These are phyloP conservation scores for Thermochaetoides thermophila DNA, from an alignment of 495 filamentous ascomycete genomes.

Conservation along the genomic window DNA sequence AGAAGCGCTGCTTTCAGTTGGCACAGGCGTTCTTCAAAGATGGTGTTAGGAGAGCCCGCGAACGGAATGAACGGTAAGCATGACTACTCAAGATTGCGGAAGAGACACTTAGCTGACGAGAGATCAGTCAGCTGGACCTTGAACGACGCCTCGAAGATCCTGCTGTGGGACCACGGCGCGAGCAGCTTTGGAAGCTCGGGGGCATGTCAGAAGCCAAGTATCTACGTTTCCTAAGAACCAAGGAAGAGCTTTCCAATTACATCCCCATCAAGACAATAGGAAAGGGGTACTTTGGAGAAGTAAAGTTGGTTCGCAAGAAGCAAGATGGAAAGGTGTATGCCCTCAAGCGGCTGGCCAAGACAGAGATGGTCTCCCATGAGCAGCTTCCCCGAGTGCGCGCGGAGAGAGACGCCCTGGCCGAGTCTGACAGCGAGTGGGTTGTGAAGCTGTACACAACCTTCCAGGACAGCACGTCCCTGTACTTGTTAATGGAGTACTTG, in stretches of 20 bases:
- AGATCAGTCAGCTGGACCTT: slow-evolving; percentile 57
- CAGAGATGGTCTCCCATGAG: slow-evolving; percentile 91
- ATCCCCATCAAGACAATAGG: slow-evolving; percentile 82
- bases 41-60: slow-evolving; percentile 71
- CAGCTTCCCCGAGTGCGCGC: slow-evolving; percentile 81
- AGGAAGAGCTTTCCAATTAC: slow-evolving; percentile 72
- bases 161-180: slow-evolving; percentile 51
- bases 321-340: slow-evolving; percentile 82
- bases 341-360: slow-evolving; percentile 83
- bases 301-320: slow-evolving; percentile 78
- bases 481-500: slow-evolving; percentile 92
- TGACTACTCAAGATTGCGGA: not conserved
- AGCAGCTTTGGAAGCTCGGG: slow-evolving; percentile 52
- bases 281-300: slow-evolving; percentile 89
- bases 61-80: slow-evolving; percentile 60
- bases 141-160: slow-evolving; percentile 38
- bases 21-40: slow-evolving; percentile 79
- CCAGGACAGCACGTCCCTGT: slow-evolving; percentile 75
- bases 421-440: slow-evolving; percentile 89
- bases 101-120: not conserved
- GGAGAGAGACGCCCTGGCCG: slow-evolving; percentile 87
- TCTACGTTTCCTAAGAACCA: slow-evolving; percentile 75
- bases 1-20: slow-evolving; percentile 51
- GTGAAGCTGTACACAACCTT: slow-evolving; percentile 89
- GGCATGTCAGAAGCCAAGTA: slow-evolving; percentile 67